phyloP scores from a whole-genome alignment of 805 yeast species.

The Lipomyces yamadae region DNA sequence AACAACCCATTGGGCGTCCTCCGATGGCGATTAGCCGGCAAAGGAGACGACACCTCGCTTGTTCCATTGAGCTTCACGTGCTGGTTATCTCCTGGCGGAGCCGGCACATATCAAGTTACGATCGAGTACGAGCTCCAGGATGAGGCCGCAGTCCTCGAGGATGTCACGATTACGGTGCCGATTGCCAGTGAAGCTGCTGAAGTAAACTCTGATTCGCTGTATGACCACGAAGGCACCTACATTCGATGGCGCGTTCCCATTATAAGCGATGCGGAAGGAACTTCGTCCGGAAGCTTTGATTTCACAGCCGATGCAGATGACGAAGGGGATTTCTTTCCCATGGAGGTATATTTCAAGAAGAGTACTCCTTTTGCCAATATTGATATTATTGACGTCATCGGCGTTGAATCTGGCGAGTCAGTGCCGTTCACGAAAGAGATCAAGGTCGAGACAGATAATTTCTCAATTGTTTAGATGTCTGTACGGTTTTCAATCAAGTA shows the following conservation, averaged over 20 bases:
- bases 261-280: conserved; percentile 54
- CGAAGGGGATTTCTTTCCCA: conserved; percentile 89
- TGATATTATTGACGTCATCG: conserved; percentile 62
- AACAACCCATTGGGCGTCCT: conserved; percentile 89
- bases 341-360: conserved; percentile 66
- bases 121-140: conserved; percentile 81
- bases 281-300: conserved; percentile 75
- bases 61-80: conserved; percentile 78
- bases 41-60: conserved; percentile 56
- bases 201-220: conserved; percentile 47
- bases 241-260: conserved; percentile 65
- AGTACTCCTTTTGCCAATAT: conserved; percentile 66
- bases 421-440: conserved; percentile 70
- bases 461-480: conserved; percentile 22
- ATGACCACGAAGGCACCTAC: conserved; percentile 68
- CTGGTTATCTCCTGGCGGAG: conserved; percentile 74
- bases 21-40: conserved; percentile 83
- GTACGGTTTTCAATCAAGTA: neutral
- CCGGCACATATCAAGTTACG: conserved; percentile 71
- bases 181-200: conserved; percentile 63
- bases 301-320: conserved; percentile 72
- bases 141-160: conserved; percentile 54
- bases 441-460: conserved; percentile 48
- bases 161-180: conserved; percentile 67
- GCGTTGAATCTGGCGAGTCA: conserved; percentile 52